These are phyloP conservation scores for Fulvia fulva DNA, from an alignment of 2,329 filamentous ascomycete species.

Conservation along the genomic window DNA sequence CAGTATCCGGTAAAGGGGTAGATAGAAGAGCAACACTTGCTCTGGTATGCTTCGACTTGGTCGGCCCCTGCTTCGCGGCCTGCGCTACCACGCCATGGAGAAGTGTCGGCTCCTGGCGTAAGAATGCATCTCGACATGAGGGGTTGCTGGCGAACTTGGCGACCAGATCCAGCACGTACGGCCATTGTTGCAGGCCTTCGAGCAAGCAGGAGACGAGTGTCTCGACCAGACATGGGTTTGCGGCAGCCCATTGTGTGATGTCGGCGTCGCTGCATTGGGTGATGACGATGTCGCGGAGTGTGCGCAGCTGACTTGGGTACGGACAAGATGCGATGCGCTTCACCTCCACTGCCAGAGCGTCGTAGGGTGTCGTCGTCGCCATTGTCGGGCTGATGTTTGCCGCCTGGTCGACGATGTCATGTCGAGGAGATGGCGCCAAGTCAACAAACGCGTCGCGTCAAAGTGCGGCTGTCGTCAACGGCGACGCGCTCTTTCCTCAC, in stretches of 20 bases:
- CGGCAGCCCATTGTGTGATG: conserved; percentile 46
- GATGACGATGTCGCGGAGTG: conserved; percentile 9
- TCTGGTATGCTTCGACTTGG: conserved; percentile 19
- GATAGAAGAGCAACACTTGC: conserved; percentile 30
- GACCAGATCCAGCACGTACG: conserved; percentile 49
- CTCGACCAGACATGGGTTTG: conserved; percentile 48
- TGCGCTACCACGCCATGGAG: conserved; percentile 27
- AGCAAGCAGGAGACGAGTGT: conserved; percentile 45
- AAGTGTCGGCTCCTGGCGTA: conserved; percentile 30
- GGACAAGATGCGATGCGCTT: conserved; percentile 30
- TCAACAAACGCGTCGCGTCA: neutral
- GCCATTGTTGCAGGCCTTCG: conserved; percentile 49
- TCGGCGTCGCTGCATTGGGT: conserved; percentile 29
- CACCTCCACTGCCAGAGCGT: conserved; percentile 24
- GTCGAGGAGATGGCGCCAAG: neutral
- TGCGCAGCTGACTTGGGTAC: conserved; percentile 30
- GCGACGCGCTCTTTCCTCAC: neutral
- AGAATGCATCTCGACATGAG: conserved; percentile 30
- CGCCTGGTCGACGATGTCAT: neutral
- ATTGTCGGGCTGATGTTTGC: neutral
- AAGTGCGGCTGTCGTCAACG: neutral
- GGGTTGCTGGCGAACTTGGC: conserved; percentile 36
- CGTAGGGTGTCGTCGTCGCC: conserved; percentile 5
- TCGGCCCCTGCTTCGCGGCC: conserved; percentile 22
- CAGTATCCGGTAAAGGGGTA: conserved; percentile 25